Base-by-base conservation (phyloP, 2,329 filamentous ascomycete species). In the Pseudocercospora fuligena region DNA sequence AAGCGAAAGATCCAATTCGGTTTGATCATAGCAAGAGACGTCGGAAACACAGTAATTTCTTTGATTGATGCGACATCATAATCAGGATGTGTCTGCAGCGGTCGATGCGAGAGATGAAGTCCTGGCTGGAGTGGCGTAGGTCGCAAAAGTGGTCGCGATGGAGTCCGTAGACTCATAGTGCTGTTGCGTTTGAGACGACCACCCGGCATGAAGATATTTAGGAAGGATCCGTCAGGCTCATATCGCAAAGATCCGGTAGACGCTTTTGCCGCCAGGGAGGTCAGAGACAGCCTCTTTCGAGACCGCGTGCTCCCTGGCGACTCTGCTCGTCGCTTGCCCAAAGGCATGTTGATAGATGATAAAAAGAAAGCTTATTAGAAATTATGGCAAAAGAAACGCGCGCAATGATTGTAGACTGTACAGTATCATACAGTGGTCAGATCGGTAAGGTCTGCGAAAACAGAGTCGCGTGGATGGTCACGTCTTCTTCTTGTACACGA, bases 1-100 rank as follows among this genome's bases (percentile, higher is more conserved):
- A 69, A 72, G 53, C 66, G 66, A 53, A 67, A 72, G 19, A 70
- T 70, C 68, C 68, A 70, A 58, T 62, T 68, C 4, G 64, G 56
- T 47, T 60, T 65, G 61, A 72, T 67, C 33, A 68, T 66, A 12
- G 70, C 64, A 23, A 72, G 66, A 12, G 70, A 67, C n/a, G 66
- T 68, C 6, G 70, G 70, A 43, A 68, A 68, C 11, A 70, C 27
- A 25, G 67, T 60, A 5, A 70, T 61, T 23, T 69, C 65, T 46
- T 68, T 72, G 54, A 72, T 65, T 11, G 62, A 61, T 25, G 68
- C 65, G n/a, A 69, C 63, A 56, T 70, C 70, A 25, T 63, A 53
- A 5, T 66, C 63, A 6, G 64, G 59, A 29, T 69, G 58, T 31
- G 70, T 70, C 29, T 69, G 61, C n/a, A 72, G 67, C 12, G 21